phyloP scores from a whole-genome alignment of 2,329 filamentous ascomycete species.

The Cytospora chrysosperma region DNA sequence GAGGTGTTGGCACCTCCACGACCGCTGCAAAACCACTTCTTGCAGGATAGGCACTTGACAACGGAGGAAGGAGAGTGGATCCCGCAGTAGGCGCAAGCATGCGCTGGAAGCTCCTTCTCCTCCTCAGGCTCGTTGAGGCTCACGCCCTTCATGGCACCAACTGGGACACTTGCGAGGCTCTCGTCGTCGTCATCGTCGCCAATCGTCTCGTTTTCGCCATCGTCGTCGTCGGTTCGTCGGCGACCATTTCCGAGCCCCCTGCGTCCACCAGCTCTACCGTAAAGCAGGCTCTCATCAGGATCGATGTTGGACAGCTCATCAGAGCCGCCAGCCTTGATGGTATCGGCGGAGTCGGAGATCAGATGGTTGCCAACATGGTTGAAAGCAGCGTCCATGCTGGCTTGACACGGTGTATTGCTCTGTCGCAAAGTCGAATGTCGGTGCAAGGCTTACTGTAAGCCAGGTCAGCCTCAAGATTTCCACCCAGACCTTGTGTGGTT shows the following conservation, averaged over 20 bases:
- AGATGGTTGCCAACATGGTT: constrained; percentile 85
- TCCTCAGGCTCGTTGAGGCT: constrained; percentile 65
- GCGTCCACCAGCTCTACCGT: constrained; percentile 63
- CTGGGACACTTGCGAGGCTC: constrained; percentile 74
- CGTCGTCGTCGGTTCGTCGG: constrained; percentile 75
- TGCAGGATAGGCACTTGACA: constrained; percentile 93
- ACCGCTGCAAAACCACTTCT: constrained; percentile 98
- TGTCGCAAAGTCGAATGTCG: constrained; percentile 24
- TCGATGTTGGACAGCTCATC: constrained; percentile 72
- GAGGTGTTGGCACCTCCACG: constrained; percentile 95
- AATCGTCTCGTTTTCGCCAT: constrained; percentile 80
- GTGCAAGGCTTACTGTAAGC: not conserved
- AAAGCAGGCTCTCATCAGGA: constrained; percentile 78
- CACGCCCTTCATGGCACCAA: constrained; percentile 70
- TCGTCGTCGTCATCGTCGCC: constrained; percentile 75
- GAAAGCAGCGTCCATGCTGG: constrained; percentile 74
- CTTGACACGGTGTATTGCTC: constrained; percentile 25
- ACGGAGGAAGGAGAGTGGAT: constrained; percentile 95
- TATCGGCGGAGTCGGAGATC: constrained; percentile 78
- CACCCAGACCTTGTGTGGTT: not conserved
- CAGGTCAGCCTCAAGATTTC: not conserved
- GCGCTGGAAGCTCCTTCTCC: constrained; percentile 85
- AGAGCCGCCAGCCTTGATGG: constrained; percentile 82
- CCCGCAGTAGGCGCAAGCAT: constrained; percentile 98
- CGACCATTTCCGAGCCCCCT: constrained; percentile 46